Evolutionary conservation across 208 protist species (phyloP).

Genomic region (Acanthamoeba castellanii): DNA sequence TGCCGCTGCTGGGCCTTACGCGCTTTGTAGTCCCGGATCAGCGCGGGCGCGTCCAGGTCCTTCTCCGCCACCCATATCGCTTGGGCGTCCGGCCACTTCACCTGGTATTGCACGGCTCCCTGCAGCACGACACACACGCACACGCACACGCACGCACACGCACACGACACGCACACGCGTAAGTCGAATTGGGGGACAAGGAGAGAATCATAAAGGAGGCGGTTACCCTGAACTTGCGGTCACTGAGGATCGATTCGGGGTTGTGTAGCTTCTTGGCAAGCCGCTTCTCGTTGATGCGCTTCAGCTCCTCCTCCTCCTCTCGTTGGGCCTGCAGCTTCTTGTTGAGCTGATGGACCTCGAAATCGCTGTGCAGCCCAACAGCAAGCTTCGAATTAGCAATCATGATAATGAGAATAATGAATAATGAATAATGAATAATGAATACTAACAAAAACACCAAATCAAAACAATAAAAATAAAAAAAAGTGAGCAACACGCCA

Average conservation of each 20-base stretch:
- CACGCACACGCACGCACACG: too few species aligned
- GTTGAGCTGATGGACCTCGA: not conserved
- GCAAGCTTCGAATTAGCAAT: too few species aligned
- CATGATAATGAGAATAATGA: not conserved
- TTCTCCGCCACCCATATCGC: too few species aligned
- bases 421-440: not conserved
- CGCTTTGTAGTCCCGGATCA: not conserved
- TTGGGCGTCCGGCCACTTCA: too few species aligned
- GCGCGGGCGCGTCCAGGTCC: too few species aligned
- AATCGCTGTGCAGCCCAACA: not conserved
- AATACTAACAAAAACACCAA: not conserved
- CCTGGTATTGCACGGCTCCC: too few species aligned
- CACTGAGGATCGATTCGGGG: not conserved
- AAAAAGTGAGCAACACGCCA: not conserved
- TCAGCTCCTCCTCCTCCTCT: not conserved
- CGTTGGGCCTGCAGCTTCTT: not conserved
- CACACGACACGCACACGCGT: too few species aligned
- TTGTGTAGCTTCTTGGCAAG: not conserved
- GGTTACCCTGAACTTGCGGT: too few species aligned
- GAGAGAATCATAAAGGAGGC: too few species aligned
- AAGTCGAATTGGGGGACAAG: too few species aligned
- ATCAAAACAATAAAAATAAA: not conserved
- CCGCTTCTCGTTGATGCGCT: not conserved
- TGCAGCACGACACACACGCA: too few species aligned
- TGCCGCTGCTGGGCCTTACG: not conserved